Percentiles rank a stretch among this genome's conserved stretches.
Evolutionary conservation across 176 grass and related monocot species (phyloP).

Genomic region (Oryza meridionalis): DNA sequence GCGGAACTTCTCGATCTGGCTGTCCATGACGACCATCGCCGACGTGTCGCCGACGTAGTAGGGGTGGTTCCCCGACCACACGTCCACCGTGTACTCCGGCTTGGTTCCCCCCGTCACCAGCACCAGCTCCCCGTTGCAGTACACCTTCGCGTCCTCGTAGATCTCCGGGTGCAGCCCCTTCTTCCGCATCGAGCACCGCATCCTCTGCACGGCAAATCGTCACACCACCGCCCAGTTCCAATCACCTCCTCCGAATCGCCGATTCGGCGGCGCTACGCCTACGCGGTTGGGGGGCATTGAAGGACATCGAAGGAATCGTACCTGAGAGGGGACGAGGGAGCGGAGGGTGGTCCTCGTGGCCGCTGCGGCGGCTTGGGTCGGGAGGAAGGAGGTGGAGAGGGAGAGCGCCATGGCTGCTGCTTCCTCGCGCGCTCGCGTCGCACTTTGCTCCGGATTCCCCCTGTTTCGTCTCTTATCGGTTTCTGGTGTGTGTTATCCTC

Average conservation of each 20-base stretch:
- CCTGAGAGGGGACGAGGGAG: conserved; percentile 51
- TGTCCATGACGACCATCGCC: conserved; percentile 70
- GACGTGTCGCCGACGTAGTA: conserved; percentile 87
- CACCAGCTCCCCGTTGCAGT: conserved; percentile 94
- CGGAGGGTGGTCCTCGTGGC: conserved; percentile 39
- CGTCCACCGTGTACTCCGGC: conserved; percentile 84
- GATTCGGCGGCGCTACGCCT: neutral
- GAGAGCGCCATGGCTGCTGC: conserved; percentile 71
- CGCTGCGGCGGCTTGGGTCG: conserved; percentile 31
- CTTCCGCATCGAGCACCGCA: conserved; percentile 82
- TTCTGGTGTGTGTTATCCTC: conserved; percentile 28
- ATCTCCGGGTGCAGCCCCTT: conserved; percentile 91
- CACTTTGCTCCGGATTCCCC: neutral
- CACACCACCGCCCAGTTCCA: neutral
- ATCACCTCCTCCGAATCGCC: neutral
- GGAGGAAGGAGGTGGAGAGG: conserved; percentile 70
- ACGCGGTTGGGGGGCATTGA: neutral
- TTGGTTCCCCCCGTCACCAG: conserved; percentile 90
- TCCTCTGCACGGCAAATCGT: conserved; percentile 35
- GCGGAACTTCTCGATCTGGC: conserved; percentile 93
- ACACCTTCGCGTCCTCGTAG: conserved; percentile 89
- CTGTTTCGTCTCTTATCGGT: neutral
- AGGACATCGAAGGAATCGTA: neutral
- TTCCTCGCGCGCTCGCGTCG: neutral
- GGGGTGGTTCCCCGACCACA: conserved; percentile 97